These are phyloP conservation scores for Crataegus laevigata DNA, from an alignment of 306 rosid species.

Conservation along the genomic window DNA sequence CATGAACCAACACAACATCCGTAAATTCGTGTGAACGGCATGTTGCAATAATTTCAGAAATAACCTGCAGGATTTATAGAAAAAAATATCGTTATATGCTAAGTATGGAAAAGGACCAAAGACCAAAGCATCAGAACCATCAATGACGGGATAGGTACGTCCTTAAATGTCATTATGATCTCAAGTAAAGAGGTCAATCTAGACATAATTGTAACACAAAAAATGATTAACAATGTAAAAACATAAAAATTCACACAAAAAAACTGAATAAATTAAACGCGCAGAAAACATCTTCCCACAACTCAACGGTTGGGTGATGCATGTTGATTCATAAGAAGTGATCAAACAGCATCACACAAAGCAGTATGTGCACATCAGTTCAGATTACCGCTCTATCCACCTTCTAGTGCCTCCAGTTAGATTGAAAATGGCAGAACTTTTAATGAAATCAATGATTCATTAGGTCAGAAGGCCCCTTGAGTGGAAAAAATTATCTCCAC, in stretches of 20 bases:
- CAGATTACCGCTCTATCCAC: neutral
- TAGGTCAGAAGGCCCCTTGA: too few species aligned
- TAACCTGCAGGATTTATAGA: slow-evolving; percentile 43
- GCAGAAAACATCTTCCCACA: neutral
- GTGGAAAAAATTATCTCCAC: too few species aligned
- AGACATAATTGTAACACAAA: too few species aligned
- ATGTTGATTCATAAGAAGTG: neutral
- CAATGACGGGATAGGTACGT: neutral
- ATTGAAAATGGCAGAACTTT: too few species aligned
- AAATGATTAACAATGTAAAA: too few species aligned
- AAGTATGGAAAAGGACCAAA: neutral
- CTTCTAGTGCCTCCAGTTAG: neutral
- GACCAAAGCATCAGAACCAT: neutral
- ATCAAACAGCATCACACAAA: neutral
- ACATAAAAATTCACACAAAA: too few species aligned
- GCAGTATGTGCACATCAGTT: neutral
- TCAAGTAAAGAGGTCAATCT: neutral
- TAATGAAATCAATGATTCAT: neutral
- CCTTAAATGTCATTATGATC: neutral
- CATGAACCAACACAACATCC: slow-evolving; percentile 83
- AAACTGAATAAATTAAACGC: too few species aligned
- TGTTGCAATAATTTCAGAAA: slow-evolving; percentile 77
- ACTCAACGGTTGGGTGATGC: neutral
- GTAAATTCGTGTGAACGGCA: slow-evolving; percentile 83
- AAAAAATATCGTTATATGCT: neutral